A percentile compares a stretch with the other conserved stretches of the same genome.
Conservation (phyloP, 441 rosid species). For the Rhodomyrtus psidioides region DNA sequence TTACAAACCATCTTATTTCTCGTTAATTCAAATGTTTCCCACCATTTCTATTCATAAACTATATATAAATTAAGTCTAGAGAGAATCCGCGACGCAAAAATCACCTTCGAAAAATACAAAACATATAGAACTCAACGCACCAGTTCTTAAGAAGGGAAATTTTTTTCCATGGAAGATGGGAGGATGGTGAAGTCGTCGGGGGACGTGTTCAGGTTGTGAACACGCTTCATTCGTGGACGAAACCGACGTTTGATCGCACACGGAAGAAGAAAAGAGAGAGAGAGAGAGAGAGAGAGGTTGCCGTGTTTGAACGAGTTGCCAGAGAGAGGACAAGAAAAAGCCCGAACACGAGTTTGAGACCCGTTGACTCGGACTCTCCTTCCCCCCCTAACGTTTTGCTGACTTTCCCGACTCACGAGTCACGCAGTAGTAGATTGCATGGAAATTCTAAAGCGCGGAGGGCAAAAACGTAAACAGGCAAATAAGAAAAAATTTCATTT, state of each 20-base stretch:
- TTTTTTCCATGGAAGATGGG: neutral
- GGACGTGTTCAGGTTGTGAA: neutral
- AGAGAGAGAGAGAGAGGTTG: neutral
- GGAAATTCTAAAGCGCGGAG: too few species aligned
- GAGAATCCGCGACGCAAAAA: neutral
- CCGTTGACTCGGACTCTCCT: neutral
- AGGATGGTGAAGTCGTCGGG: neutral
- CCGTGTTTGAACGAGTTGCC: neutral
- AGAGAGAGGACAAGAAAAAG: neutral
- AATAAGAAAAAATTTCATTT: too few species aligned
- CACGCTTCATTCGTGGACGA: neutral
- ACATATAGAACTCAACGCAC: too few species aligned
- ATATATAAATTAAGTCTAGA: neutral
- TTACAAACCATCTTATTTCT: too few species aligned
- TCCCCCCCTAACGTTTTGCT: neutral
- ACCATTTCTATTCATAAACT: neutral
- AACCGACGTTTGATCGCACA: neutral
- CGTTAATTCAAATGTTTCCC: too few species aligned
- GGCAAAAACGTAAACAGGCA: too few species aligned
- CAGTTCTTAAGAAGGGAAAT: too few species aligned
- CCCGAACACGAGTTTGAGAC: neutral
- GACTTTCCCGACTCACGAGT: neutral
- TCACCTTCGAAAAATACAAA: too few species aligned
- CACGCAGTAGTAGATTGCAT: neutral
- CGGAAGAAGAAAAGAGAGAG: neutral